phyloP scores from a whole-genome alignment of 768 basidiomycete genomes.

The Tulasnella sp. region DNA sequence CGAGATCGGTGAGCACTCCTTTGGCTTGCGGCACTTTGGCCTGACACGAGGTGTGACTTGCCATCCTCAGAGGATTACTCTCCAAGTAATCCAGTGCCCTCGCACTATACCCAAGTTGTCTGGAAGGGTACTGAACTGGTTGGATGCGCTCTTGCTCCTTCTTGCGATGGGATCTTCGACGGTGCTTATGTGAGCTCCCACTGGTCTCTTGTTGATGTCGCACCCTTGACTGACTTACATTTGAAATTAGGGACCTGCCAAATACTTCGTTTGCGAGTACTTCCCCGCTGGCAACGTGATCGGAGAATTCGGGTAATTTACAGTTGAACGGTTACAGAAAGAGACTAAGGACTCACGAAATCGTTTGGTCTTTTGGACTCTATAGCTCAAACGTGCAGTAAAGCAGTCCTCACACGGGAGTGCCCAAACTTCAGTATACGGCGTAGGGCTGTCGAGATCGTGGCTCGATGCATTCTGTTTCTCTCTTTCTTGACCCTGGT shows the following conservation, averaged over 20 bases:
- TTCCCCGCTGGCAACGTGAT: slow-evolving; percentile 64
- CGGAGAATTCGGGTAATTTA: slow-evolving; percentile 61
- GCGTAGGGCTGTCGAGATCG: not conserved
- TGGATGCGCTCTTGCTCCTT: slow-evolving; percentile 52
- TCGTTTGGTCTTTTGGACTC: not conserved
- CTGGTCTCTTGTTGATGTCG: no score
- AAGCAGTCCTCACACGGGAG: not conserved
- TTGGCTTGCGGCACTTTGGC: not conserved
- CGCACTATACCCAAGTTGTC: slow-evolving; percentile 77
- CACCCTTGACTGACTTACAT: not conserved
- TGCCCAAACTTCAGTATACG: not conserved
- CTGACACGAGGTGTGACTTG: not conserved
- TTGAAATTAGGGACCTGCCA: slow-evolving; percentile 43
- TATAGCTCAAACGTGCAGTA: not conserved
- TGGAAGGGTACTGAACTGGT: slow-evolving; percentile 70
- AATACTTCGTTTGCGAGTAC: slow-evolving; percentile 73
- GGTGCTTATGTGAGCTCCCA: slow-evolving; percentile 38
- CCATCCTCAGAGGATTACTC: slow-evolving; percentile 55
- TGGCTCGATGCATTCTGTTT: not conserved
- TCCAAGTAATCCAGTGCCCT: slow-evolving; percentile 58
- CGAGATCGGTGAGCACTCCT: slow-evolving; percentile 60
- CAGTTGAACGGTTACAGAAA: not conserved
- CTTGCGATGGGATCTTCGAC: slow-evolving; percentile 63
- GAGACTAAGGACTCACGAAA: not conserved
- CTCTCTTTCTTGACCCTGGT: not conserved